These are phyloP conservation scores for Jaapia argillacea DNA, from an alignment of 768 basidiomycete genomes.

Conservation along the genomic window DNA sequence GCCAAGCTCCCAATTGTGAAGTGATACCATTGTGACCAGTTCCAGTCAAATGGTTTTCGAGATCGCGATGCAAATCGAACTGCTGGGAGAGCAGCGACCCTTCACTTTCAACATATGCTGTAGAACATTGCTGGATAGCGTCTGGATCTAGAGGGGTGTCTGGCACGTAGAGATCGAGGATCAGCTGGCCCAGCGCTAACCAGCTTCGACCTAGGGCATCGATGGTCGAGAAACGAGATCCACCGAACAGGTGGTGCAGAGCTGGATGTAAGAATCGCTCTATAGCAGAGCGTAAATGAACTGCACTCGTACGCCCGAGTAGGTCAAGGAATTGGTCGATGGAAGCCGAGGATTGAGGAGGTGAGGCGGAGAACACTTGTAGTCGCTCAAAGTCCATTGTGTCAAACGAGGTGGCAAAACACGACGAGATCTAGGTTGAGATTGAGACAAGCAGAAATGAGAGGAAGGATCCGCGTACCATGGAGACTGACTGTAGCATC, in stretches of 20 bases:
- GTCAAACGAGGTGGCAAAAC: too few relatives aligned
- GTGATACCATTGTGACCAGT: slow-evolving; percentile 41
- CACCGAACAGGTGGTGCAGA: neutral
- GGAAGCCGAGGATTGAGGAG: too few relatives aligned
- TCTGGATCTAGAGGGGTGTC: slow-evolving; percentile 83
- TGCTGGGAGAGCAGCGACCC: slow-evolving; percentile 33
- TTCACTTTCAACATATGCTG: slow-evolving; percentile 34
- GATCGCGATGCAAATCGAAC: slow-evolving; percentile 37
- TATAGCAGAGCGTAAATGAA: too few relatives aligned
- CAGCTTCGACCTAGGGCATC: slow-evolving; percentile 35
- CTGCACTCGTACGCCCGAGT: too few relatives aligned
- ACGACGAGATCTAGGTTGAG: too few relatives aligned
- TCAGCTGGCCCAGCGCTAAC: slow-evolving; percentile 41
- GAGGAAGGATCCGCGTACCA: too few relatives aligned
- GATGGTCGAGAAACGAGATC: neutral
- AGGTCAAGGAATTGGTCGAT: too few relatives aligned
- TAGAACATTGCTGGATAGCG: slow-evolving; percentile 41
- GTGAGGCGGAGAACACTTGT: too few relatives aligned
- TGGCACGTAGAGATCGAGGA: slow-evolving; percentile 69
- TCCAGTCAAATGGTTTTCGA: slow-evolving; percentile 50
- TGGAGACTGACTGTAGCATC: too few relatives aligned
- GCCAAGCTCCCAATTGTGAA: slow-evolving; percentile 28
- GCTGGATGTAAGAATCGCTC: neutral
- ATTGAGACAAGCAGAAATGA: too few relatives aligned
- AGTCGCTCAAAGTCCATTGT: too few relatives aligned